These are phyloP conservation scores for Aphanomyces cochlioides DNA, from an alignment of 352 stramenopile species.

Conservation along the genomic window DNA sequence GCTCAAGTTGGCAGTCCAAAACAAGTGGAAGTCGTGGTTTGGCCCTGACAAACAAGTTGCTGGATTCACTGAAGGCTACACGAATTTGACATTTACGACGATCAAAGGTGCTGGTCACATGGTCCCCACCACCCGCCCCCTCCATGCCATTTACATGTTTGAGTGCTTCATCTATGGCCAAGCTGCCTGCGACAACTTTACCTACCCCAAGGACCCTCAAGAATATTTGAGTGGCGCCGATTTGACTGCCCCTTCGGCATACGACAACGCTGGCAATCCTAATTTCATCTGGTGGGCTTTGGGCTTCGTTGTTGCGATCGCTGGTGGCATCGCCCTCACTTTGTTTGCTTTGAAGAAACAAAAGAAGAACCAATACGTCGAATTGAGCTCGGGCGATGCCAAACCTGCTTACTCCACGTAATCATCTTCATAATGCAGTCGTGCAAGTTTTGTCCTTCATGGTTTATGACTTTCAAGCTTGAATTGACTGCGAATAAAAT, in stretches of 20 bases:
- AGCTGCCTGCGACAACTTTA: constrained; percentile 45
- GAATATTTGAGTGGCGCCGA: constrained; percentile 33
- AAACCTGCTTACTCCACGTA: not conserved
- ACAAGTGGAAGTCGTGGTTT: constrained; percentile 45
- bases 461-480: too few species aligned
- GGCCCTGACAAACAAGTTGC: constrained; percentile 54
- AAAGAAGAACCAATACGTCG: not conserved
- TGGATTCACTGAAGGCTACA: constrained; percentile 79
- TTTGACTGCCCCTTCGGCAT: not conserved
- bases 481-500: too few species aligned
- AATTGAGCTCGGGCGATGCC: not conserved
- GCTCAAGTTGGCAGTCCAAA: constrained; percentile 44
- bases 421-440: too few species aligned
- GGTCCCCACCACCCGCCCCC: constrained; percentile 47
- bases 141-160: constrained; percentile 29
- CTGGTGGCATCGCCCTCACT: not conserved
- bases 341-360: not conserved
- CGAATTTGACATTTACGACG: constrained; percentile 84
- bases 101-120: constrained; percentile 89
- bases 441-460: too few species aligned
- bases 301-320: not conserved
- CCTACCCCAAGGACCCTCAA: constrained; percentile 46
- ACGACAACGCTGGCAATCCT: not conserved
- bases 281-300: not conserved
- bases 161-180: constrained; percentile 29